A percentile compares a stretch with the other conserved stretches of the same genome.
These are phyloP conservation scores for Tranzscheliella williamsii DNA, from an alignment of 1,284 basidiomycete species.

Conservation along the genomic window DNA sequence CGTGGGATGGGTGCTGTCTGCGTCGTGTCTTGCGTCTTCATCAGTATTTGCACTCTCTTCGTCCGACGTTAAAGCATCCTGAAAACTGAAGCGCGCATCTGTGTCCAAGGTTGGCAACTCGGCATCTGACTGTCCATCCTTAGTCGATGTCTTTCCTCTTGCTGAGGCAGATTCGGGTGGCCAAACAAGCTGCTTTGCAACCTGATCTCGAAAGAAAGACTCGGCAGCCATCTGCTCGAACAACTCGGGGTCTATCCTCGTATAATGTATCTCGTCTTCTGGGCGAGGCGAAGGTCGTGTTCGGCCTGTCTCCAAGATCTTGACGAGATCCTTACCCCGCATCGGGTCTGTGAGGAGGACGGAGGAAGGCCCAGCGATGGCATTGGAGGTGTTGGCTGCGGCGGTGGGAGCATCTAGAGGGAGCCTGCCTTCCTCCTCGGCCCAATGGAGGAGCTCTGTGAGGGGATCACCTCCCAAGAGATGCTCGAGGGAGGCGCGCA, in stretches of 20 bases:
- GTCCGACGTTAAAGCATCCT: too few relatives aligned
- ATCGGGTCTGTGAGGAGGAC: slow-evolving; percentile 20
- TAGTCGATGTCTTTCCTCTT: neutral
- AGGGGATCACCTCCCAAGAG: slow-evolving; percentile 39
- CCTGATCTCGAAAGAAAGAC: slow-evolving; percentile 10
- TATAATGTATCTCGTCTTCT: slow-evolving; percentile 16
- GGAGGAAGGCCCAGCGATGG: neutral
- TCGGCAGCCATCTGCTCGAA: slow-evolving; percentile 22
- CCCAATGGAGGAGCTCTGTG: slow-evolving; percentile 44
- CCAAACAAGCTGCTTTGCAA: slow-evolving; percentile 20
- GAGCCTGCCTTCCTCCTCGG: slow-evolving; percentile 37
- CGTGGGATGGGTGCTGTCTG: neutral
- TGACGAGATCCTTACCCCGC: slow-evolving; percentile 30
- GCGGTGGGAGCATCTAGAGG: neutral
- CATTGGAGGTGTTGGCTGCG: neutral
- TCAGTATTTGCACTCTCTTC: too few relatives aligned
- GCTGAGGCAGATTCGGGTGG: neutral
- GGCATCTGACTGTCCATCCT: neutral
- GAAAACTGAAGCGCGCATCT: neutral
- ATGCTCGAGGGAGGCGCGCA: slow-evolving; percentile 38
- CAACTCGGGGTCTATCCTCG: slow-evolving; percentile 3
- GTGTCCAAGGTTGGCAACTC: neutral
- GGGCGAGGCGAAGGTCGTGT: slow-evolving; percentile 7
- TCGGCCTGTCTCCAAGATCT: slow-evolving; percentile 18
- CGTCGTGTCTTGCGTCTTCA: neutral